A percentile compares a stretch with the other conserved stretches of the same genome.
These are phyloP conservation scores for Tylopilus balloui DNA, from an alignment of 768 basidiomycete genomes.

Conservation along the genomic window DNA sequence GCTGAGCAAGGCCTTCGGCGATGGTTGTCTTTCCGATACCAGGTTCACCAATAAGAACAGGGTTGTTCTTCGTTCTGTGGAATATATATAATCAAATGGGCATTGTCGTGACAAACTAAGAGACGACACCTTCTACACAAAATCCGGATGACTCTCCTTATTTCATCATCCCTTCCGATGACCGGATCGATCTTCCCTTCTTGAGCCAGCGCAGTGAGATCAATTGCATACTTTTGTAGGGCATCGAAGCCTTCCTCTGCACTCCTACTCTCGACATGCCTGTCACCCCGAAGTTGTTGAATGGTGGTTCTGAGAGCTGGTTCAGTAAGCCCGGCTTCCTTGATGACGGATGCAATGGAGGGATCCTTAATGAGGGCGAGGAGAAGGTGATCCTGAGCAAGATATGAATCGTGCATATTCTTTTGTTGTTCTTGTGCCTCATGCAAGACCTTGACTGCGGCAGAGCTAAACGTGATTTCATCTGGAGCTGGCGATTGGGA, in stretches of 20 bases:
- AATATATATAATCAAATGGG: slow-evolving; percentile 9
- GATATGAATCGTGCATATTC: slow-evolving; percentile 84
- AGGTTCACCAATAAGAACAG: slow-evolving; percentile 93
- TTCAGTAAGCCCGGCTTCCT: slow-evolving; percentile 71
- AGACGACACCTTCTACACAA: slow-evolving; percentile 65
- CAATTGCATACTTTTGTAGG: slow-evolving; percentile 80
- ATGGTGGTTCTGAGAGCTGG: slow-evolving; percentile 71
- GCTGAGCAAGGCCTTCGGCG: slow-evolving; percentile 91
- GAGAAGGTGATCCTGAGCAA: slow-evolving; percentile 90
- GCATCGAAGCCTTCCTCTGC: slow-evolving; percentile 95
- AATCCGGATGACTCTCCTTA: slow-evolving; percentile 79
- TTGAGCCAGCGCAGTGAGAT: slow-evolving; percentile 82
- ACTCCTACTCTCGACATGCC: slow-evolving; percentile 77
- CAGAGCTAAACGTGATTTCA: slow-evolving; percentile 59
- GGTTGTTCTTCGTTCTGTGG: slow-evolving; percentile 90
- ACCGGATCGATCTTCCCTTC: slow-evolving; percentile 96
- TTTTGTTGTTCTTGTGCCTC: slow-evolving; percentile 77
- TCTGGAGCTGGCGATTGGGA: slow-evolving; percentile 84
- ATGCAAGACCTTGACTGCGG: slow-evolving; percentile 58
- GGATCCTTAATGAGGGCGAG: slow-evolving; percentile 78
- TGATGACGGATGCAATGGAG: slow-evolving; percentile 62
- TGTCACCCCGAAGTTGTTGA: slow-evolving; percentile 75
- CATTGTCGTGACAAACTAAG: background rate
- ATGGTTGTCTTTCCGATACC: slow-evolving; percentile 96
- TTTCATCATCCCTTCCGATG: slow-evolving; percentile 90